Percentiles rank a stretch among this genome's conserved stretches.
These are phyloP conservation scores for Corylus avellana DNA, from an alignment of 306 rosid species.

Conservation along the genomic window DNA sequence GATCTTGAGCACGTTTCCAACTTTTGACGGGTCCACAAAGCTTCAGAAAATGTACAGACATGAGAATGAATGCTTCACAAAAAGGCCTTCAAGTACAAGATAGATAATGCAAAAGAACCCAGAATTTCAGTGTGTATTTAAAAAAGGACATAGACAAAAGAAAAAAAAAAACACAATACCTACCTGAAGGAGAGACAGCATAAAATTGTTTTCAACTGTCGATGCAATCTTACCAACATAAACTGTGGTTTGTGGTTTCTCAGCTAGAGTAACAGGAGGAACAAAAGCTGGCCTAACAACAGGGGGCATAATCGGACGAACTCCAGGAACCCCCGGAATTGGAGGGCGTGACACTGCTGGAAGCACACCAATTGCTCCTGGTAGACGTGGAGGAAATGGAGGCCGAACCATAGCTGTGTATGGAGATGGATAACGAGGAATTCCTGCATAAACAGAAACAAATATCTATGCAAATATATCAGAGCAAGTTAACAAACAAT, in stretches of 20 bases:
- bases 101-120: background rate
- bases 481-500: conserved; percentile 45
- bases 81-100: background rate
- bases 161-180: conserved; percentile 15
- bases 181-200: conserved; percentile 85
- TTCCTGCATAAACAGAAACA: conserved; percentile 69
- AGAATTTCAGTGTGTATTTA: background rate
- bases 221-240: conserved; percentile 91
- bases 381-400: conserved; percentile 72
- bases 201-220: conserved; percentile 87
- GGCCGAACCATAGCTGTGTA: conserved; percentile 78
- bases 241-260: conserved; percentile 82
- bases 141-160: conserved; percentile 3
- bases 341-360: conserved; percentile 77
- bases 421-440: conserved; percentile 81
- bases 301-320: conserved; percentile 79
- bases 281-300: conserved; percentile 70
- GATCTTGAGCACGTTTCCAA: conserved; percentile 95
- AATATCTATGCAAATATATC: conserved; percentile 69
- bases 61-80: conserved; percentile 4
- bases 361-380: conserved; percentile 69
- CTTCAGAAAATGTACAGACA: conserved; percentile 43
- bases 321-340: conserved; percentile 72
- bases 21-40: conserved; percentile 91
- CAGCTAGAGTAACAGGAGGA: conserved; percentile 77